A percentile compares a stretch with the other conserved stretches of the same genome.
Conservation (phyloP, 2,329 filamentous ascomycete genomes). For the Volutella citrinella region DNA sequence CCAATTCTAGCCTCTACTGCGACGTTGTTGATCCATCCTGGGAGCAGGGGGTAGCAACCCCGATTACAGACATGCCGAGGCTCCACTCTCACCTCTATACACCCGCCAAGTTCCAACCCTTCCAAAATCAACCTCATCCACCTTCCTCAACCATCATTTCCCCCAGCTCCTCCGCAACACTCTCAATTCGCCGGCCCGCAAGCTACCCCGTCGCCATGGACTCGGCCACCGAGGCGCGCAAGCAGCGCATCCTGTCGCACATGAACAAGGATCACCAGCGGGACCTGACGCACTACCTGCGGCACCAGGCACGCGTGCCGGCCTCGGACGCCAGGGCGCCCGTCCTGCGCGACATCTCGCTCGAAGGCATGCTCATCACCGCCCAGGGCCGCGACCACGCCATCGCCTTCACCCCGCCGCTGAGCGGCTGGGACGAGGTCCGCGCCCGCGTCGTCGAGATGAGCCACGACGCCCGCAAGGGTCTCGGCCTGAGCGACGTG, state of each 20-base stretch:
- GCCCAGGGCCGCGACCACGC: constrained; percentile 44
- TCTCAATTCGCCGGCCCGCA: too few species aligned
- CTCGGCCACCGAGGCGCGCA: constrained; percentile 27
- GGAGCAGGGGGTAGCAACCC: too few species aligned
- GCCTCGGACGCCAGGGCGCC: constrained; percentile 53
- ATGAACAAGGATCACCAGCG: constrained; percentile 83
- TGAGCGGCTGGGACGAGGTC: constrained; percentile 65
- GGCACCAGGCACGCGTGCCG: constrained; percentile 63
- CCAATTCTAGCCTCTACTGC: not conserved
- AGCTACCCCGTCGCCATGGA: constrained; percentile 24
- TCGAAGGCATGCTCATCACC: constrained; percentile 61
- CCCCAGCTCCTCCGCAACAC: too few species aligned
- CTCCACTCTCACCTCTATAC: too few species aligned
- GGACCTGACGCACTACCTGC: constrained; percentile 75
- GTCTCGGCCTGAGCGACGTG: constrained; percentile 55
- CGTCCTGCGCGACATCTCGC: constrained; percentile 62
- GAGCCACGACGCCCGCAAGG: constrained; percentile 52
- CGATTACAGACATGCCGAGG: not conserved
- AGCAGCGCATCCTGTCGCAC: constrained; percentile 59
- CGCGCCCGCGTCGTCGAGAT: constrained; percentile 71
- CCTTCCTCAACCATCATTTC: too few species aligned
- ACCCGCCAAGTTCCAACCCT: too few species aligned
- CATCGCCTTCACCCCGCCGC: constrained; percentile 67
- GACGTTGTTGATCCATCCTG: not conserved
- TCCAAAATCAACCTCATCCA: not conserved